Percentiles rank a stretch among this genome's conserved stretches.
Conservation (phyloP, 169 alveolate species). For the Cryptosporidium meleagridis region DNA sequence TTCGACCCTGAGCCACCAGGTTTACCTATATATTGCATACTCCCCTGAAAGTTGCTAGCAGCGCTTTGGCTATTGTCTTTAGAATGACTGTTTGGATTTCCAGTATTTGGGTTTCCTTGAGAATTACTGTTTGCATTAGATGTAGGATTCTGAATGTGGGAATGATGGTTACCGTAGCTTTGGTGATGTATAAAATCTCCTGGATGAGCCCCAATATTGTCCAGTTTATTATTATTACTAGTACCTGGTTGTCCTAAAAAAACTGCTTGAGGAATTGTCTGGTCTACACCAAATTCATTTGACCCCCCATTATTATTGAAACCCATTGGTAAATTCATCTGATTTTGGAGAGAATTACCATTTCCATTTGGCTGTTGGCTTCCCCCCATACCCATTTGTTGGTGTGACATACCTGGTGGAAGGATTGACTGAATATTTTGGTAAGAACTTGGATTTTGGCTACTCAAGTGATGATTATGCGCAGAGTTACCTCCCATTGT, state of each 20-base stretch:
- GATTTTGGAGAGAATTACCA: constrained; percentile 16
- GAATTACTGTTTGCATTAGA: not conserved
- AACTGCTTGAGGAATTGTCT: constrained; percentile 54
- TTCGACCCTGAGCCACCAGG: not conserved
- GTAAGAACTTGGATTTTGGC: not conserved
- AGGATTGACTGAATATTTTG: constrained; percentile 46
- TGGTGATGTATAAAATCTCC: constrained; percentile 26
- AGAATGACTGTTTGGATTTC: not conserved
- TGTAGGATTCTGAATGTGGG: constrained; percentile 3
- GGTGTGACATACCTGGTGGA: constrained; percentile 31
- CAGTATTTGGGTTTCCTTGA: constrained; percentile 28
- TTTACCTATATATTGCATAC: not conserved
- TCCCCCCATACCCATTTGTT: not conserved
- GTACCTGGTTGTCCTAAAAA: constrained; percentile 51
- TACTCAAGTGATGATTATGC: constrained; percentile 16
- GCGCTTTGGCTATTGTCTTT: not conserved
- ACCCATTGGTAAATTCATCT: constrained; percentile 34
- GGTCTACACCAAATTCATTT: constrained; percentile 54
- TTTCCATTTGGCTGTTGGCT: constrained; percentile 1
- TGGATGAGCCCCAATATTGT: constrained; percentile 8
- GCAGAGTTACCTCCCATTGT: not conserved
- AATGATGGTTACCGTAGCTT: constrained; percentile 35
- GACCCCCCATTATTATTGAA: constrained; percentile 13
- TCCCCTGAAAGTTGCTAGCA: constrained; percentile 17
- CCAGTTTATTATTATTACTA: not conserved